phyloP scores from a whole-genome alignment of 495 filamentous ascomycete genomes.

The Podospora didyma region DNA sequence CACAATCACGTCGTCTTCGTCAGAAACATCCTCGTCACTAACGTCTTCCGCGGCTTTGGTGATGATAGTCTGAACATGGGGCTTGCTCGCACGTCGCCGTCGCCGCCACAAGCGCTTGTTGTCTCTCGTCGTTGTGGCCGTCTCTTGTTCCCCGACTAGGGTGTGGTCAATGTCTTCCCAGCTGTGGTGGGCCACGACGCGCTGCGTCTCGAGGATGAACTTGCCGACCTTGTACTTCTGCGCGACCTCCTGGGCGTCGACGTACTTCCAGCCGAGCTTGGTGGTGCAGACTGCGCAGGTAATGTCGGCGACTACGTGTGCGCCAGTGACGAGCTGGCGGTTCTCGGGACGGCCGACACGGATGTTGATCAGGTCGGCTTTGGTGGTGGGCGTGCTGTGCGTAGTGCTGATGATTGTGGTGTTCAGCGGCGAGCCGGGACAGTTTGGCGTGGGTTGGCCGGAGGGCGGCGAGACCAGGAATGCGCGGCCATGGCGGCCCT shows the following conservation, averaged over 20 bases:
- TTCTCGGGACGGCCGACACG: slow-evolving; percentile 52
- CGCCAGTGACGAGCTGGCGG: slow-evolving; percentile 74
- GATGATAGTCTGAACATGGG: background rate
- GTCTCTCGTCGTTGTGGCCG: background rate
- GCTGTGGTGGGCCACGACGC: slow-evolving; percentile 58
- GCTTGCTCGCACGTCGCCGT: no score
- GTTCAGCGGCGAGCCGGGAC: slow-evolving; percentile 22
- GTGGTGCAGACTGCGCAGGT: slow-evolving; percentile 51
- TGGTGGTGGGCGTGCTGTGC: background rate
- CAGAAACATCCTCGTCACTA: slow-evolving; percentile 6
- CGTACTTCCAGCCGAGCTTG: slow-evolving; percentile 90
- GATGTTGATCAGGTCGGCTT: slow-evolving; percentile 40
- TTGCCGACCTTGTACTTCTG: slow-evolving; percentile 95
- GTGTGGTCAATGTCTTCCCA: slow-evolving; percentile 56
- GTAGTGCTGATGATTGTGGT: slow-evolving; percentile 24
- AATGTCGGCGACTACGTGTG: slow-evolving; percentile 61
- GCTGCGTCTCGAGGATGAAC: slow-evolving; percentile 87
- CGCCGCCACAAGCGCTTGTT: no score
- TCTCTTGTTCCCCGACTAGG: background rate
- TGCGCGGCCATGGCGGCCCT: slow-evolving; percentile 87
- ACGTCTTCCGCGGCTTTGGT: background rate
- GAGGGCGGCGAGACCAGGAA: slow-evolving; percentile 69
- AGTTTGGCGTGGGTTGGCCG: slow-evolving; percentile 7
- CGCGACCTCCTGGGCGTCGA: slow-evolving; percentile 71
- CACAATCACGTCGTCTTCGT: slow-evolving; percentile 44